Evolutionary conservation across 2,329 filamentous ascomycete species (phyloP).

Genomic region (Venturiaceae sp.): DNA sequence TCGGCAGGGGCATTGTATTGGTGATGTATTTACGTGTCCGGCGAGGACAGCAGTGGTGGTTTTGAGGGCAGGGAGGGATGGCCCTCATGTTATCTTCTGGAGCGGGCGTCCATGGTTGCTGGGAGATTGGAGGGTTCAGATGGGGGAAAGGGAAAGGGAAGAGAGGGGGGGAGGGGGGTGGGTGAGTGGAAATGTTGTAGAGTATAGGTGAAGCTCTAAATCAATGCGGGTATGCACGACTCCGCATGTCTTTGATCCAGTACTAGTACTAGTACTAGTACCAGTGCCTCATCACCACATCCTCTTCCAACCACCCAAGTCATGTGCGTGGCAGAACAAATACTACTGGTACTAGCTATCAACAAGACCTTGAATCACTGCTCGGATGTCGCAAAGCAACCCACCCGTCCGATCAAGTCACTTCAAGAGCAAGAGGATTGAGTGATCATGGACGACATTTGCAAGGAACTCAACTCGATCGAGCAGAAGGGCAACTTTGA

Average conservation of each 20-base stretch:
- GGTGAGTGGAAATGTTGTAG: background rate
- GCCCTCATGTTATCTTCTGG: background rate
- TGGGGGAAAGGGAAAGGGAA: too few relatives aligned
- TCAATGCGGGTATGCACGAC: too few relatives aligned
- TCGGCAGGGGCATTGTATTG: background rate
- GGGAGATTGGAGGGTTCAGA: too few relatives aligned
- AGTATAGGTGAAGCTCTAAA: too few relatives aligned
- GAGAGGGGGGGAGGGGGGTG: too few relatives aligned
- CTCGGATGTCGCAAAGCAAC: background rate
- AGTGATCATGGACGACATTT: constrained; percentile 49
- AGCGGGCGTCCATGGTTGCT: too few relatives aligned
- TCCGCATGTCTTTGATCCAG: too few relatives aligned
- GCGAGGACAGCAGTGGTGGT: background rate
- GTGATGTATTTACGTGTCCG: background rate
- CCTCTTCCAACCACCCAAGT: background rate
- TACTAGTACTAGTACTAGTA: too few relatives aligned
- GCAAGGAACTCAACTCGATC: constrained; percentile 66
- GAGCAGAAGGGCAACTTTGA: constrained; percentile 59
- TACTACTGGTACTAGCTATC: background rate
- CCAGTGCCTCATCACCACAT: too few relatives aligned
- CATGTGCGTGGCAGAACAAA: background rate
- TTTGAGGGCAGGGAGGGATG: background rate
- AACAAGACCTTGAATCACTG: background rate
- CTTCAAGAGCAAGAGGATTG: background rate
- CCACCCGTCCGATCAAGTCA: background rate